Evolutionary conservation across 129 eudicot species (phyloP).

Genomic region (Rutidosis leptorrhynchoides): DNA sequence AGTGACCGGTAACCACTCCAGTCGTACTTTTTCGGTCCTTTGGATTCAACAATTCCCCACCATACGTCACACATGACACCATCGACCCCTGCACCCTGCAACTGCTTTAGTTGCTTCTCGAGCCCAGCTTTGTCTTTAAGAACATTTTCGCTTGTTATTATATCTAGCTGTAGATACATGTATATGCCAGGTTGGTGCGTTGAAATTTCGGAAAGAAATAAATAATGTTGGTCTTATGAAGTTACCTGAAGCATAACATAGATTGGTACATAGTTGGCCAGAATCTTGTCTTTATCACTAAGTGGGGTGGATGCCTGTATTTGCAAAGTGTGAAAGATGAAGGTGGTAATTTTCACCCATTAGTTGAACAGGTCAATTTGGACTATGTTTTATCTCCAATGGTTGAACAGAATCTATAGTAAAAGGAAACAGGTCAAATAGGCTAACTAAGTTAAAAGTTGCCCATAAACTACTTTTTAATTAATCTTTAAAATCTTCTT

Average conservation of each 20-base stretch:
- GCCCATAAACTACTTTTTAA: not conserved
- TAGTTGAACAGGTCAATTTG: too few relatives aligned
- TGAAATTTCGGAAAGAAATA: not conserved
- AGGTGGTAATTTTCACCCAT: not conserved
- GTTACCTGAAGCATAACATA: conserved; percentile 86
- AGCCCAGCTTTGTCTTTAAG: conserved; percentile 45
- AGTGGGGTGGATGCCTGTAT: conserved; percentile 44
- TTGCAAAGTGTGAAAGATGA: conserved; percentile 27
- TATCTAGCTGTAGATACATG: conserved; percentile 47
- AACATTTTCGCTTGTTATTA: conserved; percentile 51
- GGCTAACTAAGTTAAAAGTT: not conserved
- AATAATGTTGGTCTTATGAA: not conserved
- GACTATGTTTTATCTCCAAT: too few relatives aligned
- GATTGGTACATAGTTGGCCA: conserved; percentile 76
- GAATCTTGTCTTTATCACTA: conserved; percentile 26
- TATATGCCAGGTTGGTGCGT: not conserved
- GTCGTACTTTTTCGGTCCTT: conserved; percentile 73
- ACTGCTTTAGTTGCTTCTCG: conserved; percentile 62
- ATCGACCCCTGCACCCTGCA: conserved; percentile 62
- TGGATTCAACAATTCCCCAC: conserved; percentile 91
- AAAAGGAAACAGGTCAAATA: not conserved
- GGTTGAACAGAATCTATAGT: not conserved
- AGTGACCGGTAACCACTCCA: conserved; percentile 71
- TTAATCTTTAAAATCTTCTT: not conserved
- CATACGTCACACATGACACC: conserved; percentile 97